Evolutionary conservation across 768 basidiomycete genomes (phyloP), one percentile per base, ranked within the genome.

Genomic region (Guyanaporus albipodus): DNA sequence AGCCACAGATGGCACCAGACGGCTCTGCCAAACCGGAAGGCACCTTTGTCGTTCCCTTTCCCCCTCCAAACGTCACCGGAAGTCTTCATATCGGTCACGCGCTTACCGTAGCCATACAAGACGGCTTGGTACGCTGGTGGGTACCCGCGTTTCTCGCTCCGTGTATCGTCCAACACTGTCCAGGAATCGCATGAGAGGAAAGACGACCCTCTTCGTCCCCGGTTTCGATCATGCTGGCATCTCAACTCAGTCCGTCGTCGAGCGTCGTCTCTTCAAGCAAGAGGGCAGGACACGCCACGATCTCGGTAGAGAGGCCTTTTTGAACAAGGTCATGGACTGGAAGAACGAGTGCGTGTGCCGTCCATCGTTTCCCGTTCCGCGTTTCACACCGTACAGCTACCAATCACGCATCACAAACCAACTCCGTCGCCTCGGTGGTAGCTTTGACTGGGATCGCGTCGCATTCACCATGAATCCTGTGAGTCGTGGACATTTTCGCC

Each of bases 201-300:
- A 84, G 69, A 91, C 90, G 9, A 86, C 88, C 0, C 73, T 98
- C 1, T 98, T 87, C 60, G 79, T 84, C 2, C 96, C 96, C 0
- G 96, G 96, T 14, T 99, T 94, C 61, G 96, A 99, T 67, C 96
- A 99, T 59, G 96, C 96, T 0, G 94, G 95, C 47, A 98, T 99
- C 50, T 94, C 94, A 0, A 98, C 96, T 0, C 96, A 99, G 68
- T 90, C 90, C 36, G 95, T 99, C 14, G 95, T 98, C 1, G 96
- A 98, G 66, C 92, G 91, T 66, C 78, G 93, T 15, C 61, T 98
- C 27, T 87, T 80, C 72, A 99, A 95, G 70, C 67, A 78, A 1
- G 75, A 84, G 27, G 89, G 91, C 2, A 74, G 83, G 67, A 89
- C 88, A 2, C 73, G 95, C 43, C 93, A 97, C 65, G 91, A 98